phyloP scores from a whole-genome alignment of 75 land plant species.

The Isoetes taiwanensis region DNA sequence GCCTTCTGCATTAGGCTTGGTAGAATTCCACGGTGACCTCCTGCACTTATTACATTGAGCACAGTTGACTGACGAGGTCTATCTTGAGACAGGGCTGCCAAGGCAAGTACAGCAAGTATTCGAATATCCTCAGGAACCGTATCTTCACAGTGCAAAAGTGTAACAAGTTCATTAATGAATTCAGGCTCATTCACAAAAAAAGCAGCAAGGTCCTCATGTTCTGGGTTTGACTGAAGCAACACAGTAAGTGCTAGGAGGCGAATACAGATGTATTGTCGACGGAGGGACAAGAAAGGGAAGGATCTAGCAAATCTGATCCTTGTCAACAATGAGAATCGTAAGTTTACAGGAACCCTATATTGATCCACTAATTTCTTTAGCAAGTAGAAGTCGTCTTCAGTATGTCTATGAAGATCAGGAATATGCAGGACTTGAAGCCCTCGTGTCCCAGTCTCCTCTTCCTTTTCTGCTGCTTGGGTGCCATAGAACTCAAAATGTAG shows the following conservation, averaged over 20 bases:
- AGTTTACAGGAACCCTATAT: slow-evolving; percentile 45
- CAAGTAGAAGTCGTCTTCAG: slow-evolving; percentile 60
- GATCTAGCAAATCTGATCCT: slow-evolving; percentile 85
- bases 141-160: slow-evolving; percentile 62
- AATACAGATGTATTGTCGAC: slow-evolving; percentile 68
- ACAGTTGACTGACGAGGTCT: slow-evolving; percentile 66
- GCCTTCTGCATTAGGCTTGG: slow-evolving; percentile 90
- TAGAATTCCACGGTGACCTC: slow-evolving; percentile 72
- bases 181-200: slow-evolving; percentile 88
- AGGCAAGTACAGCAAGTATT: slow-evolving; percentile 46
- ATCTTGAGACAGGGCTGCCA: slow-evolving; percentile 77
- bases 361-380: slow-evolving; percentile 47
- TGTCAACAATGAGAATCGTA: slow-evolving; percentile 72
- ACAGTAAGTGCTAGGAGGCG: slow-evolving; percentile 78
- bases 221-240: slow-evolving; percentile 70
- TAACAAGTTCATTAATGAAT: slow-evolving; percentile 72
- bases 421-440: slow-evolving; percentile 86
- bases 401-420: slow-evolving; percentile 26
- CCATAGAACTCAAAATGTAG: slow-evolving; percentile 94
- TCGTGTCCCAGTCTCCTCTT: slow-evolving; percentile 9
- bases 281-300: slow-evolving; percentile 37
- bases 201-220: slow-evolving; percentile 58
- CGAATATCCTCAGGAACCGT: slow-evolving; percentile 65
- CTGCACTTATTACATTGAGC: slow-evolving; percentile 57
- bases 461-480: slow-evolving; percentile 11